These are phyloP conservation scores for Boechera retrofracta DNA, from an alignment of 345 rosid genomes.

Conservation along the genomic window DNA sequence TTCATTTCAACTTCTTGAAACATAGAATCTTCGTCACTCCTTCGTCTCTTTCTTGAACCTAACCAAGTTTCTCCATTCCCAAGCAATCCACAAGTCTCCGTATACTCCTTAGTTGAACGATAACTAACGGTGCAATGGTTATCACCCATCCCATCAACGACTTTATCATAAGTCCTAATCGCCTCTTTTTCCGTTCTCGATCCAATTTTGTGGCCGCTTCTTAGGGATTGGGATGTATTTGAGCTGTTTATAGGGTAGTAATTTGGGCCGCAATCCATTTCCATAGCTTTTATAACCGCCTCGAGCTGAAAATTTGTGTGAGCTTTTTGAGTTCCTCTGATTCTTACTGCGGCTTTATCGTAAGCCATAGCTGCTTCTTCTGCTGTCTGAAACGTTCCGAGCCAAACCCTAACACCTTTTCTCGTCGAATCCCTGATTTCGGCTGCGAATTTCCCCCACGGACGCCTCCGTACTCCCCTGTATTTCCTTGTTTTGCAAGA, in stretches of 20 bases:
- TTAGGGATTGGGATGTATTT: background rate
- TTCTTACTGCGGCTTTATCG: conserved; percentile 85
- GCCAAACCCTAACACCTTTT: conserved; percentile 84
- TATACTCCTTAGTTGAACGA: conserved; percentile 5
- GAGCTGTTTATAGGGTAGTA: conserved; percentile 29
- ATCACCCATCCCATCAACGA: conserved; percentile 22
- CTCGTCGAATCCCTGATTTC: conserved; percentile 80
- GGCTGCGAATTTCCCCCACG: conserved; percentile 91
- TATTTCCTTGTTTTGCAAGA: conserved; percentile 52
- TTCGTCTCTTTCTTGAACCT: conserved; percentile 39
- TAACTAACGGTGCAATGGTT: conserved; percentile 1
- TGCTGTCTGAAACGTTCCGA: conserved; percentile 84
- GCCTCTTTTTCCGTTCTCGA: conserved; percentile 7
- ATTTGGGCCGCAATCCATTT: conserved; percentile 28
- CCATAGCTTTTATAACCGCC: conserved; percentile 54
- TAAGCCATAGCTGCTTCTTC: conserved; percentile 95
- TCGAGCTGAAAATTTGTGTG: conserved; percentile 73
- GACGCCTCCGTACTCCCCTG: conserved; percentile 84
- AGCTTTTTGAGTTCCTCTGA: conserved; percentile 68
- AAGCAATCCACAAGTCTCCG: conserved; percentile 22
- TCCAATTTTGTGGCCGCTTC: background rate
- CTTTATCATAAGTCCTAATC: background rate
- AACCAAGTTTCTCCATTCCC: conserved; percentile 33
- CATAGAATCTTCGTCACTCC: conserved; percentile 12
- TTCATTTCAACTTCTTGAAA: conserved; percentile 47